Evolutionary conservation across 495 filamentous ascomycete species (phyloP).

Genomic region (Aspergillus funiculosus): DNA sequence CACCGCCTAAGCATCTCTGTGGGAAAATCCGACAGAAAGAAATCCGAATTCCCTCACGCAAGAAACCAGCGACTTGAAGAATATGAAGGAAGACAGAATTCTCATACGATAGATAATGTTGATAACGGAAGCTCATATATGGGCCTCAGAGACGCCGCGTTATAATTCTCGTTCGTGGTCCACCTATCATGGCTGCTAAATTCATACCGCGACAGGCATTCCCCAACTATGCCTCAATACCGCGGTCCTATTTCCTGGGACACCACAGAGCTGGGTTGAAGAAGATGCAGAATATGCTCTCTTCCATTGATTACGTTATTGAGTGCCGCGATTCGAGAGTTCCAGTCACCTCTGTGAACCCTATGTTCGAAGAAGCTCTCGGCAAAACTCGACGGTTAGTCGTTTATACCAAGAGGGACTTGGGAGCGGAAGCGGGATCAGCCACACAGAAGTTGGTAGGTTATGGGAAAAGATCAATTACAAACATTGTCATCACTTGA

Average conservation of each 20-base stretch:
- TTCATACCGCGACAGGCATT: conserved; percentile 75
- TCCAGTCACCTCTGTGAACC: conserved; percentile 83
- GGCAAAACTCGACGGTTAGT: conserved; percentile 65
- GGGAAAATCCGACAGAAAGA: not conserved
- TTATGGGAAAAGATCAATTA: conserved; percentile 6
- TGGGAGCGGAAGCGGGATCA: conserved; percentile 47
- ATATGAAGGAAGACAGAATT: not conserved
- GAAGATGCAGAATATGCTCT: conserved; percentile 79
- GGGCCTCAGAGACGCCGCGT: not conserved
- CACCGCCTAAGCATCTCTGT: conserved; percentile 1
- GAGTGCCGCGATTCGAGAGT: conserved; percentile 94
- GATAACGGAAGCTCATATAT: not conserved
- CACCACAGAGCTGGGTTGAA: conserved; percentile 80
- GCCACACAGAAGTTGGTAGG: conserved; percentile 27
- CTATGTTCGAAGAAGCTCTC: conserved; percentile 76
- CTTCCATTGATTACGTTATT: conserved; percentile 78
- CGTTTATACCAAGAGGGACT: conserved; percentile 87
- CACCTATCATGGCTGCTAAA: conserved; percentile 25
- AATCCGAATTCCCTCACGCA: not conserved
- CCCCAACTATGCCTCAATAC: conserved; percentile 61
- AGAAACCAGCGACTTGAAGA: not conserved
- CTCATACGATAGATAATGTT: conserved; percentile 7
- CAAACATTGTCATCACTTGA: not conserved
- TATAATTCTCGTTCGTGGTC: not conserved
- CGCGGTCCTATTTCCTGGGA: conserved; percentile 92